phyloP scores from a whole-genome alignment of 495 filamentous ascomycete species.

The Letharia lupina region DNA sequence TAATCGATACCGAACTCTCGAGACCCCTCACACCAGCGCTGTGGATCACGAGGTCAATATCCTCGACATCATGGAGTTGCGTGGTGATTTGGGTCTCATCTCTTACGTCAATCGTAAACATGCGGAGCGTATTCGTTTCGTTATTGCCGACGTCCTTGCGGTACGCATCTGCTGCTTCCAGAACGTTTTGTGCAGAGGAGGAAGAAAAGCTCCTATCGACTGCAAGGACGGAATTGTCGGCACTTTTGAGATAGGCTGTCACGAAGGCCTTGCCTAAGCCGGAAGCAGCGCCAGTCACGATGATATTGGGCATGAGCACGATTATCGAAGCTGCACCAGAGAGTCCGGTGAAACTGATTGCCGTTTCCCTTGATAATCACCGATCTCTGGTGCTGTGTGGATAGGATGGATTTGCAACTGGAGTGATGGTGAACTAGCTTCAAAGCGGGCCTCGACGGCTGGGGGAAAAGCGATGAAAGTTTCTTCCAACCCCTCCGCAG shows the following conservation, averaged over 20 bases:
- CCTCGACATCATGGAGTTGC: background rate
- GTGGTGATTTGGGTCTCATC: background rate
- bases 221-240: slow-evolving; percentile 3
- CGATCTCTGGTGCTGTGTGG: background rate
- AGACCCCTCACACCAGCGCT: slow-evolving; percentile 13
- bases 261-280: slow-evolving; percentile 15
- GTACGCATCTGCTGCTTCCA: background rate
- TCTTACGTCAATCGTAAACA: background rate
- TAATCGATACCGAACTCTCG: background rate
- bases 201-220: slow-evolving; percentile 3
- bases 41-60: slow-evolving; percentile 7
- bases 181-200: background rate
- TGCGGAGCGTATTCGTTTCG: background rate
- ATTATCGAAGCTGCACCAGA: background rate
- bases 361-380: background rate
- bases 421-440: too few species aligned
- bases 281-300: slow-evolving; percentile 6
- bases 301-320: slow-evolving; percentile 1
- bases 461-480: too few species aligned
- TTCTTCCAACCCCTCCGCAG: too few species aligned
- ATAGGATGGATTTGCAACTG: background rate
- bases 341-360: background rate
- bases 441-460: too few species aligned
- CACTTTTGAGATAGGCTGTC: background rate
- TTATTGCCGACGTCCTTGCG: background rate